Evolutionary conservation across 306 rosid genomes (phyloP).

Genomic region (Cercis canadensis): DNA sequence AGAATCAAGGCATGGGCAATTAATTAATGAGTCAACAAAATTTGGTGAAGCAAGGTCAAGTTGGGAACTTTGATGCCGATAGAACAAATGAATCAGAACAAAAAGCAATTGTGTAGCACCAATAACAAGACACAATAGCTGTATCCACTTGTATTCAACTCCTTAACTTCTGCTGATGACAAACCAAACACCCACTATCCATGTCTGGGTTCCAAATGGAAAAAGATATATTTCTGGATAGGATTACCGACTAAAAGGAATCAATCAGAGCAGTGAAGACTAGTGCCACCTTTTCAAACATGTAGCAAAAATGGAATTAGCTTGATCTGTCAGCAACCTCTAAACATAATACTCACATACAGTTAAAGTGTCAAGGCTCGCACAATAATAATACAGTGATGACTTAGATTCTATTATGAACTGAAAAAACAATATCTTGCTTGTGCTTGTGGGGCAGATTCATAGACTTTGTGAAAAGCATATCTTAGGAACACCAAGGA

Average conservation of each 20-base stretch:
- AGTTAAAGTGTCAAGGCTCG: constrained; percentile 40
- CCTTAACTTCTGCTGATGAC: constrained; percentile 69
- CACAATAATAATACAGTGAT: constrained; percentile 62
- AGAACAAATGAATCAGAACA: constrained; percentile 95
- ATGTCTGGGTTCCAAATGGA: constrained; percentile 53
- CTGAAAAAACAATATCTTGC: constrained; percentile 41
- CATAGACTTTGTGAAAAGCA: constrained; percentile 60
- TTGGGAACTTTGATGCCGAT: constrained; percentile 60
- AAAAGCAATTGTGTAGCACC: constrained; percentile 62
- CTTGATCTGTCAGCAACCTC: constrained; percentile 64
- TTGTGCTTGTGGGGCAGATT: constrained; percentile 52
- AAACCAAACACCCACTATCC: constrained; percentile 75
- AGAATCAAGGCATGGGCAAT: not conserved
- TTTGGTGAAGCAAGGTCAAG: constrained; percentile 54
- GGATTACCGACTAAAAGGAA: constrained; percentile 47
- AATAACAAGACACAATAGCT: constrained; percentile 69
- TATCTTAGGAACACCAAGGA: constrained; percentile 45
- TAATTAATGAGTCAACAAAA: constrained; percentile 30
- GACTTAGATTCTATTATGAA: constrained; percentile 51
- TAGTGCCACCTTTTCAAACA: constrained; percentile 41
- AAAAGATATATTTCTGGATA: constrained; percentile 34
- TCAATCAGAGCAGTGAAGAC: constrained; percentile 50
- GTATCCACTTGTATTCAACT: constrained; percentile 82
- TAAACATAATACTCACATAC: constrained; percentile 50
- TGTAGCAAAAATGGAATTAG: constrained; percentile 48